Percentiles rank a stretch among this genome's conserved stretches.
Conservation (phyloP, 768 basidiomycete species). For the Lactifluus hygrophoroides region DNA sequence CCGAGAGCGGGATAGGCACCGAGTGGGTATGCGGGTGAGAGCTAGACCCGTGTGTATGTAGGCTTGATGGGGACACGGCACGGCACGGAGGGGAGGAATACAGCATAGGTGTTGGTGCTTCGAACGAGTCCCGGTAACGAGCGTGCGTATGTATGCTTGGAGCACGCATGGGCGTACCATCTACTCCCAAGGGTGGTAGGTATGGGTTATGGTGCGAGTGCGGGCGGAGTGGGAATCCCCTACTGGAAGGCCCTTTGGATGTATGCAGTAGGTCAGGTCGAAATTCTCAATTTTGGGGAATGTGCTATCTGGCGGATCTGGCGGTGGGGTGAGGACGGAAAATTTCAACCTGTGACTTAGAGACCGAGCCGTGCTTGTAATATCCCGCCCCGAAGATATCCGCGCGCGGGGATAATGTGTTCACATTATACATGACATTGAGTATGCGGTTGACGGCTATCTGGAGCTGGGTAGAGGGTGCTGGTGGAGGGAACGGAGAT, state of each 20-base stretch:
- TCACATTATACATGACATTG: background rate
- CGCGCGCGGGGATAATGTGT: background rate
- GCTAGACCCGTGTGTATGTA: too few relatives aligned
- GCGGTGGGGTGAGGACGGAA: too few relatives aligned
- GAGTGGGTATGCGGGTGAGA: too few relatives aligned
- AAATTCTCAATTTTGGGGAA: slow-evolving; percentile 73
- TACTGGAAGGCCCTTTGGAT: slow-evolving; percentile 80
- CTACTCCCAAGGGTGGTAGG: too few relatives aligned
- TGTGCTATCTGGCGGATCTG: too few relatives aligned
- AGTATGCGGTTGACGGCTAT: background rate
- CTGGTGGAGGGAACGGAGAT: too few relatives aligned
- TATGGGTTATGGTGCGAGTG: too few relatives aligned
- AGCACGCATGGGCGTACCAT: background rate
- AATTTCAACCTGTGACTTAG: slow-evolving; percentile 25
- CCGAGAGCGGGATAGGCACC: slow-evolving; percentile 35
- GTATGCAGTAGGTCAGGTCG: slow-evolving; percentile 91
- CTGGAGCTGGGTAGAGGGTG: background rate
- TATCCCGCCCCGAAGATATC: background rate
- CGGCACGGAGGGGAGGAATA: too few relatives aligned
- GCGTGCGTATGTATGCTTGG: slow-evolving; percentile 10
- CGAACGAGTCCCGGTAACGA: slow-evolving; percentile 16
- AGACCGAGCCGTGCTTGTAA: background rate
- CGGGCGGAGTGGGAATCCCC: slow-evolving; percentile 30
- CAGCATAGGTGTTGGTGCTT: too few relatives aligned
- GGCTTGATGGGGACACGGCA: too few relatives aligned